Conservation (phyloP, 2,329 filamentous ascomycete species). For the Alternaria sp. region DNA sequence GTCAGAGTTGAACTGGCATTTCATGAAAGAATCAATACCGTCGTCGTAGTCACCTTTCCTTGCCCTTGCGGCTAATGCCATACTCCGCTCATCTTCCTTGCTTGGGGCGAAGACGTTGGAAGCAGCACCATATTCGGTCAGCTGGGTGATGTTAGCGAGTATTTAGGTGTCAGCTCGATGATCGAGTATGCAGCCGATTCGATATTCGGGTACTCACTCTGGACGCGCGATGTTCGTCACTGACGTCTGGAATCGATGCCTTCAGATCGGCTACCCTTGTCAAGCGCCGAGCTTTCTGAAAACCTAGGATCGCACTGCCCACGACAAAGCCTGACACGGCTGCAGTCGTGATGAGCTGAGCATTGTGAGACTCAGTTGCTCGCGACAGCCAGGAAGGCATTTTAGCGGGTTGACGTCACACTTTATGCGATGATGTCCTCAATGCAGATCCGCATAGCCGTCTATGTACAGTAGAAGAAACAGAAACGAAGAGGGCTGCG, state of each 20-base stretch:
- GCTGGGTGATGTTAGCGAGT: slow-evolving; percentile 48
- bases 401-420: slow-evolving; percentile 5
- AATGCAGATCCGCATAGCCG: slow-evolving; percentile 4
- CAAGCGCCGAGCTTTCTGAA: slow-evolving; percentile 62
- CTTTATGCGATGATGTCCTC: slow-evolving; percentile 1
- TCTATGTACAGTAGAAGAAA: slow-evolving; percentile 3
- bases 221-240: slow-evolving; percentile 58
- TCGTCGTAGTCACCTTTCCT: slow-evolving; percentile 70
- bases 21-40: slow-evolving; percentile 45
- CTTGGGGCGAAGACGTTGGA: slow-evolving; percentile 49
- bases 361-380: slow-evolving; percentile 53
- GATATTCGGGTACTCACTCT: slow-evolving; percentile 50
- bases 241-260: slow-evolving; percentile 64
- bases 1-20: slow-evolving; percentile 2
- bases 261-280: slow-evolving; percentile 65
- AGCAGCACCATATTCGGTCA: slow-evolving; percentile 67
- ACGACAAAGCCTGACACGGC: slow-evolving; percentile 60
- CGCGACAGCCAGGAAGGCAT: slow-evolving; percentile 57
- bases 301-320: slow-evolving; percentile 61
- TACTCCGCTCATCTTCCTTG: slow-evolving; percentile 64
- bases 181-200: neutral
- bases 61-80: slow-evolving; percentile 64
- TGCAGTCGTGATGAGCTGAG: slow-evolving; percentile 74
- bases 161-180: slow-evolving; percentile 46
- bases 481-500: neutral